Evolutionary conservation across 306 rosid genomes (phyloP).

Genomic region (Vigna nakashimae): DNA sequence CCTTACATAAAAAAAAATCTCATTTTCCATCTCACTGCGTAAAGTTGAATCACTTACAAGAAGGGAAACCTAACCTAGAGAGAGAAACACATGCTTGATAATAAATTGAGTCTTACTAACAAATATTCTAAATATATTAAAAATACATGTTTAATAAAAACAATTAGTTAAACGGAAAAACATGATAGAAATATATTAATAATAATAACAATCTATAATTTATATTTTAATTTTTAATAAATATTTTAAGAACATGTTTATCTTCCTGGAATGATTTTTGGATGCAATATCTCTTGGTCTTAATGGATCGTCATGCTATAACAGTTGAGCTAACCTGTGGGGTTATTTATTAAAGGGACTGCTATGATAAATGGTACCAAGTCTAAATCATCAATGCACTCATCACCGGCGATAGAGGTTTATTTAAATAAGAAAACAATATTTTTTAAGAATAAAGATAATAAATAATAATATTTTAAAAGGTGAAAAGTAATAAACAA

Average conservation of each 20-base stretch:
- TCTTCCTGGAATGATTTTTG: no score
- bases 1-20: no score
- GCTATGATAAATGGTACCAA: background rate
- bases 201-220: background rate
- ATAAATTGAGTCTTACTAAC: no score
- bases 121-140: background rate
- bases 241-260: background rate
- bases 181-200: background rate
- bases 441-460: no score
- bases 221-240: background rate
- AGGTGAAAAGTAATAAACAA: no score
- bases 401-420: background rate
- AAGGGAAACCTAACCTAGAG: no score
- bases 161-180: background rate
- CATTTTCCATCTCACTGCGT: no score
- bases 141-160: background rate
- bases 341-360: background rate
- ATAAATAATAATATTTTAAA: no score
- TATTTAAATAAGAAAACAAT: background rate
- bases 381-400: conserved; percentile 8
- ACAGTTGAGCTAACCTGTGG: background rate
- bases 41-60: no score
- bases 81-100: no score
- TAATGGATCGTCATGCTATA: background rate
- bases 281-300: background rate